These are phyloP conservation scores for Microthlaspi erraticum DNA, from an alignment of 345 rosid genomes.

Conservation along the genomic window DNA sequence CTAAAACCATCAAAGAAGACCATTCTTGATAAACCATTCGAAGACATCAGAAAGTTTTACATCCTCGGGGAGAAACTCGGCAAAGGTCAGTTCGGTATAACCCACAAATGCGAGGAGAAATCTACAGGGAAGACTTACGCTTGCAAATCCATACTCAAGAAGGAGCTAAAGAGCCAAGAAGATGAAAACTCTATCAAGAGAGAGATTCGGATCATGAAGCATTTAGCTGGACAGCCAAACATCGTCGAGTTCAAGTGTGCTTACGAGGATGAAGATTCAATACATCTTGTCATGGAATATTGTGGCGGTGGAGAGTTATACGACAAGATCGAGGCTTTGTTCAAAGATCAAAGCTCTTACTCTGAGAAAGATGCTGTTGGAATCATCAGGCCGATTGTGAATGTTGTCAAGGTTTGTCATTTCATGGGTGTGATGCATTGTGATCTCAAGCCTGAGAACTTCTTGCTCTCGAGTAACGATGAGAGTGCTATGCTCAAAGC, in stretches of 20 bases:
- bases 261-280: background rate
- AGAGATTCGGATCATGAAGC: constrained; percentile 3
- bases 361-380: constrained; percentile 2
- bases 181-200: background rate
- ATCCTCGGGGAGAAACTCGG: background rate
- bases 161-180: background rate
- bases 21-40: constrained; percentile 10
- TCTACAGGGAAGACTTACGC: constrained; percentile 8
- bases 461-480: constrained; percentile 58
- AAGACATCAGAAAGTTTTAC: constrained; percentile 1
- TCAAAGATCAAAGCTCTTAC: background rate
- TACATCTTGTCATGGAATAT: background rate
- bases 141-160: constrained; percentile 15
- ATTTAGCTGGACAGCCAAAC: constrained; percentile 14
- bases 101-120: background rate
- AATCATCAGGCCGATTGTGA: constrained; percentile 30
- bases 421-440: constrained; percentile 79
- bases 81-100: background rate
- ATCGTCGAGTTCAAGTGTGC: background rate
- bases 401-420: constrained; percentile 70
- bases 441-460: constrained; percentile 81
- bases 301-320: constrained; percentile 6
- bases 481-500: constrained; percentile 63
- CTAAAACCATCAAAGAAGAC: background rate
- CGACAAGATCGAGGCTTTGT: too few relatives aligned